A percentile compares a stretch with the other conserved stretches of the same genome.
Conservation (phyloP, 495 filamentous ascomycete species). For the Lasiosphaeria hispida region DNA sequence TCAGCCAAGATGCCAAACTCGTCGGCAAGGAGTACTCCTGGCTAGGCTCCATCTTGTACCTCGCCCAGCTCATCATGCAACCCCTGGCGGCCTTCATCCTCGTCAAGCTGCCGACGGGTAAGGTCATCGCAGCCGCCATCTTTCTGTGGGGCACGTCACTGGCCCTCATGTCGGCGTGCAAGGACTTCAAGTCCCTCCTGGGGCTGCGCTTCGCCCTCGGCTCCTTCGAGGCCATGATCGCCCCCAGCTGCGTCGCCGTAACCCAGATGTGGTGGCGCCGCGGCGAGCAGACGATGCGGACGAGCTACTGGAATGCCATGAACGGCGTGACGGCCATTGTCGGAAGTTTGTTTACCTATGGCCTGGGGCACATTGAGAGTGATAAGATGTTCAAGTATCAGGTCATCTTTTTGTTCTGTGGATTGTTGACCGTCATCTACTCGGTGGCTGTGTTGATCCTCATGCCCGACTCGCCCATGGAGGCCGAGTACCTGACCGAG, state of each 20-base stretch:
- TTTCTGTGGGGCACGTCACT: slow-evolving; percentile 41
- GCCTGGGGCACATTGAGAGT: slow-evolving; percentile 58
- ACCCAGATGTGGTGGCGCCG: slow-evolving; percentile 58
- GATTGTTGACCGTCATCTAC: slow-evolving; percentile 43
- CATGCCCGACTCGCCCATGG: slow-evolving; percentile 61
- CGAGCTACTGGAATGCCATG: slow-evolving; percentile 53
- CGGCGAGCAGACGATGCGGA: slow-evolving; percentile 50
- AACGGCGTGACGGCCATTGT: slow-evolving; percentile 49
- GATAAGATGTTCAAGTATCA: slow-evolving; percentile 55
- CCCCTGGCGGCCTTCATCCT: slow-evolving; percentile 45
- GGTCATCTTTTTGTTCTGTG: slow-evolving; percentile 58
- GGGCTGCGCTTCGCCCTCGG: slow-evolving; percentile 42
- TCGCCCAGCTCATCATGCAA: slow-evolving; percentile 47
- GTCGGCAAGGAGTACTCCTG: slow-evolving; percentile 48
- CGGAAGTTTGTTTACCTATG: slow-evolving; percentile 54
- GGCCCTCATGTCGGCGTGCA: slow-evolving; percentile 40
- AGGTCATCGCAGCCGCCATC: slow-evolving; percentile 41
- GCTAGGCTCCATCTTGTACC: slow-evolving; percentile 45
- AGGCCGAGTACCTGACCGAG: slow-evolving; percentile 56
- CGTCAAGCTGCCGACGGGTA: slow-evolving; percentile 49
- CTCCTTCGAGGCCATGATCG: slow-evolving; percentile 45
- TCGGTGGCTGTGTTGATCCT: slow-evolving; percentile 36
- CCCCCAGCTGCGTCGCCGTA: slow-evolving; percentile 49
- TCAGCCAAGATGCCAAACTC: slow-evolving; percentile 49
- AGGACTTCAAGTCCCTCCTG: slow-evolving; percentile 45